A percentile compares a stretch with the other conserved stretches of the same genome.
Conservation (phyloP, 1,284 basidiomycete species). For the Microbotryum intermedium region DNA sequence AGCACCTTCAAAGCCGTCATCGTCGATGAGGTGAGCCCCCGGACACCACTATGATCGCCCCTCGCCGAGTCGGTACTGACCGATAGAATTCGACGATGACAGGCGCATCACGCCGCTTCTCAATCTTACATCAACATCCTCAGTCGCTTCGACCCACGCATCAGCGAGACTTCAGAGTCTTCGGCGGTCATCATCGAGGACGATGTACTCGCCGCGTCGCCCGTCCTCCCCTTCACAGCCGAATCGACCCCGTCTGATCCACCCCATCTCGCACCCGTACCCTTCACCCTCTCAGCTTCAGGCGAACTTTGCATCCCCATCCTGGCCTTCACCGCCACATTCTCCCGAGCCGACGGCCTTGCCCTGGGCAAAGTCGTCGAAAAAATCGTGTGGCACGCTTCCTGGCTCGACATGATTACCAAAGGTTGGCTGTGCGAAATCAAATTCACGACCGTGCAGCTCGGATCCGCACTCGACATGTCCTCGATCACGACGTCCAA, state of each 20-base stretch:
- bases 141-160: constrained; percentile 56
- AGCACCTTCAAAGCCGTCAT: constrained; percentile 67
- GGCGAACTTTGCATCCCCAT: constrained; percentile 55
- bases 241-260: constrained; percentile 24
- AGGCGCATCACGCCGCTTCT: constrained; percentile 87
- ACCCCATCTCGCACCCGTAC: not conserved
- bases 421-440: constrained; percentile 68
- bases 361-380: constrained; percentile 83
- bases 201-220: not conserved
- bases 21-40: constrained; percentile 56
- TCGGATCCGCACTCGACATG: constrained; percentile 54
- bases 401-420: constrained; percentile 82
- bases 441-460: constrained; percentile 69
- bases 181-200: not conserved
- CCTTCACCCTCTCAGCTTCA: not conserved
- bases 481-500: constrained; percentile 56
- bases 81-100: not conserved
- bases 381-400: constrained; percentile 86
- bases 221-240: not conserved
- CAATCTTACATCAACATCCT: constrained; percentile 73
- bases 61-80: not conserved
- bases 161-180: constrained; percentile 4
- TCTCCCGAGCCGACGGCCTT: constrained; percentile 82
- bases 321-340: constrained; percentile 91
- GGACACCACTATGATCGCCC: not conserved